Base-by-base conservation (phyloP, 768 basidiomycete genomes). In the Dioszegia hungarica region DNA sequence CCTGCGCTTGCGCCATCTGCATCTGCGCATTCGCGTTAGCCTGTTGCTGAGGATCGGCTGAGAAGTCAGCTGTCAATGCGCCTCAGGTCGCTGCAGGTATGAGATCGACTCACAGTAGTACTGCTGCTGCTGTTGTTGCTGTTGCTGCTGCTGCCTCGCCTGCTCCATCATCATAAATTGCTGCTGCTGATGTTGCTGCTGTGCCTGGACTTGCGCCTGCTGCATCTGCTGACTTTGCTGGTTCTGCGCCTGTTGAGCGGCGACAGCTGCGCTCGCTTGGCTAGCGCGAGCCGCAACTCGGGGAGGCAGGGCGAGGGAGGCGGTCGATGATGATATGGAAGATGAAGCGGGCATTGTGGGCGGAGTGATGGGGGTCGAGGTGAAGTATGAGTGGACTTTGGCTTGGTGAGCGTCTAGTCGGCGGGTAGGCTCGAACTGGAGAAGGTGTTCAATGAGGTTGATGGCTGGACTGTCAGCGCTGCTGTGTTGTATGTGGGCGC, bases 371-470 rank as follows among this genome's bases (percentile, higher is more conserved):
- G 68, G 71, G 2, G 62, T 66, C 20, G 66, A 31, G 25, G 66
- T 72, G 77, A 97, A 95, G 77, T 97, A 97, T 0, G 90, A 89
- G 67, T 99, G 95, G 8, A 82, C 84, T 54, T 98, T 83, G 0
- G 94, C 92, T 41, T 97, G 89, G 10, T 86, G 85, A 24, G 94
- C 94, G 12, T 90, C 88, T 43, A 93, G 85, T 52, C 95, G 86
- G 67, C 90, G 87, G 27, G 86, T 81, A 1, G 95, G 95, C 71
- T 98, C 95, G 70, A 98, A 99, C 70, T 97, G 92, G 44, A 99
- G 83, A 40, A 98, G 84, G 45, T 86, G 85, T 75, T 98, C 95
- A 40, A 99, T 85, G 1, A 98, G 83, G 76, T 97, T 91, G 72
- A 97, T 83, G 22, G 94, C 94, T 80, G 63, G 28, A 12, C 11